These are phyloP conservation scores for Pterulicium gracile DNA, from an alignment of 1,284 basidiomycete genomes.

Conservation along the genomic window DNA sequence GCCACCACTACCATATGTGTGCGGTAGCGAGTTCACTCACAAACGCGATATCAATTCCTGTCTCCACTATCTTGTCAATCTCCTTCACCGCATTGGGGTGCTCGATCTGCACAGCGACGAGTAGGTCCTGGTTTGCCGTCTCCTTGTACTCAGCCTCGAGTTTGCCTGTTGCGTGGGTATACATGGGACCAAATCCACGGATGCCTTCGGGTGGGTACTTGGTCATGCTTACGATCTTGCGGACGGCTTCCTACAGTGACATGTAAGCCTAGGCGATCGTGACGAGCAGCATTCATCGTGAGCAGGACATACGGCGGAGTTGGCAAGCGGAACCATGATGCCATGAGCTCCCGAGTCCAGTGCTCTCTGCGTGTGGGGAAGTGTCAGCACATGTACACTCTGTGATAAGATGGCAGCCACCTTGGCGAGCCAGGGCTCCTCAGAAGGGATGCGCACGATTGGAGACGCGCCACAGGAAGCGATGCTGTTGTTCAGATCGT, in stretches of 20 bases:
- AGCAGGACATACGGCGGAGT: conserved; percentile 12
- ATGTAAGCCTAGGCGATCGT: not conserved
- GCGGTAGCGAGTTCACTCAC: conserved; percentile 8
- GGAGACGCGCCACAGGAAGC: conserved; percentile 17
- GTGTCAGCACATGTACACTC: not conserved
- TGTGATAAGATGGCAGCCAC: conserved; percentile 2
- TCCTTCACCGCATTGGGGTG: conserved; percentile 17
- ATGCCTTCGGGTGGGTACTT: conserved; percentile 20
- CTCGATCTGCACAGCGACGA: conserved; percentile 21
- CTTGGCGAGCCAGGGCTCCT: conserved; percentile 20
- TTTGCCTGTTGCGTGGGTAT: conserved; percentile 19
- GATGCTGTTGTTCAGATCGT: conserved; percentile 16
- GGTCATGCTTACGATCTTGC: conserved; percentile 16
- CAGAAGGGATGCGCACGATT: conserved; percentile 16
- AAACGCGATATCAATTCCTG: conserved; percentile 19
- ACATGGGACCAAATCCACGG: conserved; percentile 23
- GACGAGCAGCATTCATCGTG: not conserved
- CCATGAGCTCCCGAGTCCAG: conserved; percentile 22
- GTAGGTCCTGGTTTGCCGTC: conserved; percentile 15
- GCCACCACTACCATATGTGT: not conserved
- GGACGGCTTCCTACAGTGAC: conserved; percentile 14
- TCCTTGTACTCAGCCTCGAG: conserved; percentile 16
- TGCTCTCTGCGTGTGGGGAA: conserved; percentile 12
- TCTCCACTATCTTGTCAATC: conserved; percentile 16
- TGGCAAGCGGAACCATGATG: conserved; percentile 21